These are phyloP conservation scores for Sphagnum tenellum DNA, from an alignment of 225 moss, liverwort and hornwort genomes.

Conservation along the genomic window DNA sequence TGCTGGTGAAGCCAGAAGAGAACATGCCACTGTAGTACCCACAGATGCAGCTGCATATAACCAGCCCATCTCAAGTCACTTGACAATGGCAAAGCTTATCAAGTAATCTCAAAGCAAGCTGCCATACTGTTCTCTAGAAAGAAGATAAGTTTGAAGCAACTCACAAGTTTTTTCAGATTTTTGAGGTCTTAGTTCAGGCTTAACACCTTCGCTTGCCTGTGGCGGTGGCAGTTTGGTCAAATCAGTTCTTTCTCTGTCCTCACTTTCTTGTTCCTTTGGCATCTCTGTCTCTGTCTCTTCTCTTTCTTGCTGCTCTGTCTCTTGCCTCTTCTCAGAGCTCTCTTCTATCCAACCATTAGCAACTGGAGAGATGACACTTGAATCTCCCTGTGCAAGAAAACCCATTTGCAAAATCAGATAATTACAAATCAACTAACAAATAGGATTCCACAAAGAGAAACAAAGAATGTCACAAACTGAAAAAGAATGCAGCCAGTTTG, in stretches of 20 bases:
- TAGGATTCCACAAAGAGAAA: too few relatives aligned
- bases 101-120: too few relatives aligned
- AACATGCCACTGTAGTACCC: slow-evolving; percentile 21
- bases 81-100: too few relatives aligned
- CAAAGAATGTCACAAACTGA: too few relatives aligned
- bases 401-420: too few relatives aligned
- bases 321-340: slow-evolving; percentile 12
- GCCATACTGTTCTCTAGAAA: too few relatives aligned
- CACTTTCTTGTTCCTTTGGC: slow-evolving; percentile 29
- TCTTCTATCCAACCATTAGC: slow-evolving; percentile 40
- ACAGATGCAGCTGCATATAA: slow-evolving; percentile 16
- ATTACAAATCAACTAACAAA: too few relatives aligned
- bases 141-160: not conserved
- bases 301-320: slow-evolving; percentile 14
- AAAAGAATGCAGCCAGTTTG: too few relatives aligned
- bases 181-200: slow-evolving; percentile 40
- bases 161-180: slow-evolving; percentile 61
- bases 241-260: slow-evolving; percentile 46
- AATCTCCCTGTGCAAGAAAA: slow-evolving; percentile 34
- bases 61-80: too few relatives aligned
- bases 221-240: slow-evolving; percentile 23
- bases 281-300: slow-evolving; percentile 10
- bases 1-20: slow-evolving; percentile 22
- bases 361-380: slow-evolving; percentile 9
- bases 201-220: slow-evolving; percentile 36